Conservation (phyloP, 106 monocot genomes). For the Posidonia australis region DNA sequence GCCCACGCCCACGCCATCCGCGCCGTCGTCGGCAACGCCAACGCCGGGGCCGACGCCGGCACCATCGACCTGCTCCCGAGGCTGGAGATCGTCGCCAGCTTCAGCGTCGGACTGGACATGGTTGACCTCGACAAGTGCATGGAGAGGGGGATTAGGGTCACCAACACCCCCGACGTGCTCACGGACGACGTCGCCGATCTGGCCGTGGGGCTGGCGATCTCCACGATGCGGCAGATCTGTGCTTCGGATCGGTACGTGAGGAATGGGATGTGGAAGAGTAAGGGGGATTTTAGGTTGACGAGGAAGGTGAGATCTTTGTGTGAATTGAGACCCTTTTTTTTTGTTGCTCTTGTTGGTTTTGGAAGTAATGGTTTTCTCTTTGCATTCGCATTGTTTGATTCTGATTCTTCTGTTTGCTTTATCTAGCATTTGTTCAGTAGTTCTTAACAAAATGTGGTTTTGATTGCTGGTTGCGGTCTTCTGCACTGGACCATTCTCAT, state of each 20-base stretch:
- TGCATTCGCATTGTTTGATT: neutral
- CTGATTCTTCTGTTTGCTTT: no score
- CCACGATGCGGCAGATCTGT: constrained; percentile 24
- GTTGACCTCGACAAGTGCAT: constrained; percentile 37
- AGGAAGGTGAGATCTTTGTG: constrained; percentile 7
- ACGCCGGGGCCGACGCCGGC: constrained; percentile 27
- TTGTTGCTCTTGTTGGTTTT: neutral
- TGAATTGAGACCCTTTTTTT: neutral
- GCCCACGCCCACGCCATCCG: constrained; percentile 25
- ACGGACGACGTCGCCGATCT: constrained; percentile 45
- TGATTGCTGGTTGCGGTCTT: no score
- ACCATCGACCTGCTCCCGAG: constrained; percentile 34
- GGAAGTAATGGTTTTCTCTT: neutral
- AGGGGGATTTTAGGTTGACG: constrained; percentile 29
- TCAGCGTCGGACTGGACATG: constrained; percentile 38
- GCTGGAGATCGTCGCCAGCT: constrained; percentile 36
- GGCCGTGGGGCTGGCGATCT: constrained; percentile 35
- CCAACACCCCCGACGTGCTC: constrained; percentile 44
- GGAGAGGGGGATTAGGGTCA: constrained; percentile 35
- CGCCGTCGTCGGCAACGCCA: constrained; percentile 34
- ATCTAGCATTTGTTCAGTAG: no score
- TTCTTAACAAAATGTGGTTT: no score
- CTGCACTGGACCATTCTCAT: no score
- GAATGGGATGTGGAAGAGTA: constrained; percentile 32
- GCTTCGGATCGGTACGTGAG: constrained; percentile 33